phyloP scores from a whole-genome alignment of 257 asterid species.

The Capsicum rhomboideum region DNA sequence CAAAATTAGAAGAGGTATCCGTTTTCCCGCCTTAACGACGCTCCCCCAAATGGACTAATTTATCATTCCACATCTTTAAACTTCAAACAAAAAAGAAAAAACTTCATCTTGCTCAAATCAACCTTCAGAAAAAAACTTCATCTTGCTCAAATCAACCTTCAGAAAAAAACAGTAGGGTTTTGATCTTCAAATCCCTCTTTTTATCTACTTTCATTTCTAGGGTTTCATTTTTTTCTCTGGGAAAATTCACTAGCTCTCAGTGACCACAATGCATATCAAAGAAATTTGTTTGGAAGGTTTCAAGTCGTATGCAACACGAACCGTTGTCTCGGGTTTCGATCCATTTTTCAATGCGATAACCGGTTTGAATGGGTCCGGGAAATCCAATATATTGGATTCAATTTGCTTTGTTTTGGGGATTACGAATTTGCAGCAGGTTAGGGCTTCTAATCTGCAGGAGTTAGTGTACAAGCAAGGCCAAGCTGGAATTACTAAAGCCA shows the following conservation, averaged over 20 bases:
- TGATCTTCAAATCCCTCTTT: not conserved
- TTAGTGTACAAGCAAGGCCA: conserved; percentile 99
- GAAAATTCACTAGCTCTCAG: not conserved
- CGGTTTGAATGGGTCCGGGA: conserved; percentile 93
- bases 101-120: not conserved
- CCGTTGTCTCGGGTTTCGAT: conserved; percentile 88
- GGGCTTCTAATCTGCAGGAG: conserved; percentile 98
- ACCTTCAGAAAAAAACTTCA: not conserved
- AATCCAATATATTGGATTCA: conserved; percentile 94
- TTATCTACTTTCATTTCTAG: not conserved
- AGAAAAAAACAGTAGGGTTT: not conserved
- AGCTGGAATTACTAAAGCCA: conserved; percentile 97
- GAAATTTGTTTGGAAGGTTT: conserved; percentile 93
- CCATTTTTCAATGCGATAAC: conserved; percentile 94
- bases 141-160: not conserved
- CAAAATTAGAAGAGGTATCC: not conserved
- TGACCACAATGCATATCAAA: conserved; percentile 52
- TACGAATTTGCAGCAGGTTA: conserved; percentile 96
- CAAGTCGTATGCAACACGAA: conserved; percentile 92
- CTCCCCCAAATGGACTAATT: not conserved
- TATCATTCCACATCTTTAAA: not conserved
- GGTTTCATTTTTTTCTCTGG: not conserved
- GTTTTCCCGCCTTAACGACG: conserved; percentile 12
- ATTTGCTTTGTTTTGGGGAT: conserved; percentile 95
- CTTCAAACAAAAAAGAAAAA: not conserved